Base-by-base conservation (phyloP, 768 basidiomycete genomes). In the Lentinula edodes region DNA sequence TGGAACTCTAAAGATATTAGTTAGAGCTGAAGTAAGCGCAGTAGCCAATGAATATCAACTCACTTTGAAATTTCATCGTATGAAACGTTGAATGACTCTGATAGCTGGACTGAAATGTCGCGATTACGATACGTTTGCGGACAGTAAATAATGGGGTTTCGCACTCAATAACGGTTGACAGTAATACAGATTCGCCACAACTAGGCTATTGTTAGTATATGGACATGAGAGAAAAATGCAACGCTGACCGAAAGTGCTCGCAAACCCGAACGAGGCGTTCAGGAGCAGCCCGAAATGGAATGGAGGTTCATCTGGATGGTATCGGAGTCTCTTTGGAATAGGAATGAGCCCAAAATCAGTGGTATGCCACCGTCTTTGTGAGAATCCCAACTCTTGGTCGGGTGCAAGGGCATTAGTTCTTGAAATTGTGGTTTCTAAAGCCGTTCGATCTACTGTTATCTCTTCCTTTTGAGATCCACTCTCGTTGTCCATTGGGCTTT, bases 141-240 rank as follows among this genome's bases (percentile, higher is more conserved):
- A 28, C 28, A 28, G 28, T 28, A 28, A 48, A 8, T 15, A 38
- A 23, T 1, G 64, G 12, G 10, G 10, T n/a, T n/a, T n/a, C n/a
- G n/a, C 70, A 85, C 91, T 89, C n/a, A 93, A 73, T 65, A 94
- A 68, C 0, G 91, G 91, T 74, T 91, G 90, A 64, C 87, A 90
- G 65, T 93, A 94, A 68, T 93, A 93, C 53, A 93, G 69, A 67
- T 93, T 93, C 16, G 85, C 81, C 15, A 85, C 85, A 58, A 23
- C 62, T 63, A n/a, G 3, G 35, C 9, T 1, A 20, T n/a, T 9
- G n/a, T 34, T 18, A 52, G 38, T 42, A 43, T 35, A 45, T n/a
- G 32, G 35, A 15, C n/a, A 38, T 18, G 7, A 43, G 18, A 23
- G 16, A 42, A 20, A 18, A 57, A 13, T 69, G 51, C 6, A 18